These are phyloP conservation scores for Helotiales sp. DNA, from an alignment of 2,329 filamentous ascomycete genomes.

Conservation along the genomic window DNA sequence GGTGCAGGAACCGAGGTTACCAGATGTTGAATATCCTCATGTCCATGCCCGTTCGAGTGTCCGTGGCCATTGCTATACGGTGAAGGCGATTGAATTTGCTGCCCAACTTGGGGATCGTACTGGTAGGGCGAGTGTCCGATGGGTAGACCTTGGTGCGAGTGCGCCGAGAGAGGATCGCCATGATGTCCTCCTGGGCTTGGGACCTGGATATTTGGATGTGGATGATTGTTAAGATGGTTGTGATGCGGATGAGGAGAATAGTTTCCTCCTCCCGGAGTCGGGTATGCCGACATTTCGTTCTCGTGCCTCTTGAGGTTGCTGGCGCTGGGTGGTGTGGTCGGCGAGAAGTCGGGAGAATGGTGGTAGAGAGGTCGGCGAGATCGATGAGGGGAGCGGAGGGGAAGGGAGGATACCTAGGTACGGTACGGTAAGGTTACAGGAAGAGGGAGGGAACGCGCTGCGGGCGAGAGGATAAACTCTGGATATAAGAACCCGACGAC, in stretches of 20 bases:
- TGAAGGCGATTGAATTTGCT: constrained; percentile 16
- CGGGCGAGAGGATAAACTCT: too few relatives aligned
- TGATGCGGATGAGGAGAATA: constrained; percentile 9
- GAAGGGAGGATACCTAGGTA: too few relatives aligned
- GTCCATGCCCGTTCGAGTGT: constrained; percentile 13
- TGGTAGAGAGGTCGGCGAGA: constrained; percentile 5
- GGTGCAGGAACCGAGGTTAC: constrained; percentile 9
- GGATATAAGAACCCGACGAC: too few relatives aligned
- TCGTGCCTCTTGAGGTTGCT: background rate
- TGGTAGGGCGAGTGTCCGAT: constrained; percentile 11
- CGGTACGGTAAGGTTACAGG: too few relatives aligned
- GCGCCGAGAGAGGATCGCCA: constrained; percentile 2
- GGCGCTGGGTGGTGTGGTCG: constrained; percentile 7
- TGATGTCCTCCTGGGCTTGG: background rate
- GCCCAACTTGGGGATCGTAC: constrained; percentile 10
- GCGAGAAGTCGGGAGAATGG: constrained; percentile 25
- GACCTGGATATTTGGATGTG: background rate
- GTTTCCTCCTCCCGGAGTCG: constrained; percentile 8
- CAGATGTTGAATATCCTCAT: constrained; percentile 15
- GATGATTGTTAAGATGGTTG: constrained; percentile 9
- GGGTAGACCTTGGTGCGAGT: constrained; percentile 12
- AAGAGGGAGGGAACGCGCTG: too few relatives aligned
- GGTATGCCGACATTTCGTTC: constrained; percentile 20
- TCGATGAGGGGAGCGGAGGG: background rate
- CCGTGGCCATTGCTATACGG: constrained; percentile 20